Percentiles rank a stretch among this genome's conserved stretches.
Evolutionary conservation across 1,284 basidiomycete genomes (phyloP).

Genomic region (Pyrrhoderma noxium): DNA sequence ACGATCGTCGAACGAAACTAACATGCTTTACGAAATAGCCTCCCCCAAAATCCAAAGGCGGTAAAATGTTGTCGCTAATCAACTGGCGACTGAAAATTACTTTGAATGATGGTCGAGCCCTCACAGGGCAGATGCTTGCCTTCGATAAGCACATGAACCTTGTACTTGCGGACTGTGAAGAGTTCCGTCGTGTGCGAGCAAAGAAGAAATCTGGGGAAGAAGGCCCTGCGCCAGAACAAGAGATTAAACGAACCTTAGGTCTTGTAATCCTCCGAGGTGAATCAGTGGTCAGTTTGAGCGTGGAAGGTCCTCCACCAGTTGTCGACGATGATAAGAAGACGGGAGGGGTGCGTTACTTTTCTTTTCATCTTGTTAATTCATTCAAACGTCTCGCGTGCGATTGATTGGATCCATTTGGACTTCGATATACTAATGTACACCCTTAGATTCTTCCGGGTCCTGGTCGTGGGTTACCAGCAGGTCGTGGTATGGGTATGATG

Average conservation of each 20-base stretch:
- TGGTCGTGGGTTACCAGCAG: constrained; percentile 91
- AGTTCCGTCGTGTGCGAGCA: constrained; percentile 83
- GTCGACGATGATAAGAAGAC: constrained; percentile 87
- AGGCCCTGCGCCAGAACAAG: constrained; percentile 77
- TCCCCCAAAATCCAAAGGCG: constrained; percentile 92
- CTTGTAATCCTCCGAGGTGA: constrained; percentile 96
- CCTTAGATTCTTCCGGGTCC: constrained; percentile 79
- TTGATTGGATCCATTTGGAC: constrained; percentile 1
- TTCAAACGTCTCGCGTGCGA: neutral
- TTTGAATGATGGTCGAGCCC: constrained; percentile 93
- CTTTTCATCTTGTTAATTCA: neutral
- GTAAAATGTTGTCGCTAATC: constrained; percentile 96
- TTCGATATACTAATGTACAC: constrained; percentile 5
- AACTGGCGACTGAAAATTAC: constrained; percentile 98
- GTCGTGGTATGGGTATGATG: constrained; percentile 95
- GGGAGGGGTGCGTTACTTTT: constrained; percentile 34
- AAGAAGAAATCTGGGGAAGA: constrained; percentile 76
- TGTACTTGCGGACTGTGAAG: constrained; percentile 95
- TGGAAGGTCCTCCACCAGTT: constrained; percentile 93
- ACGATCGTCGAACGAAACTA: neutral
- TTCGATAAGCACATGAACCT: constrained; percentile 99
- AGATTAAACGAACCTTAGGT: constrained; percentile 94
- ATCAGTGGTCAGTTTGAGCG: constrained; percentile 90
- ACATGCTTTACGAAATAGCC: constrained; percentile 39
- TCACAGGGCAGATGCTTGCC: constrained; percentile 98